These are phyloP conservation scores for Aquilaria agallochum DNA, from an alignment of 441 rosid genomes.

Conservation along the genomic window DNA sequence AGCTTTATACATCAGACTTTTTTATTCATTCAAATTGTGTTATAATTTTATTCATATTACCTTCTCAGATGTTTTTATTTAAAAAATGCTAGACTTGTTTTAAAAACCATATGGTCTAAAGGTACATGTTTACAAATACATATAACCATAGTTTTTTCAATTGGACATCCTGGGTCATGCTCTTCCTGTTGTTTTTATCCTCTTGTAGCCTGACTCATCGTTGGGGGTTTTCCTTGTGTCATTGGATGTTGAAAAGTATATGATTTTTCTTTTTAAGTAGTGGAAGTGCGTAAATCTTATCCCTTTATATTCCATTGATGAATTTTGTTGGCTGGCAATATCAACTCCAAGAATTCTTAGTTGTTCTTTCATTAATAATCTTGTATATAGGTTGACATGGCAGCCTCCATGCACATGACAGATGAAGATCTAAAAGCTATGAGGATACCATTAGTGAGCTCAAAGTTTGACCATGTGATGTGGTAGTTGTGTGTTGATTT, in stretches of 20 bases:
- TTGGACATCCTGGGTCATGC: constrained; percentile 20
- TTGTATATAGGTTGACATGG: constrained; percentile 82
- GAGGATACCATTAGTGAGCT: constrained; percentile 87
- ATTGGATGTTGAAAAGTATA: constrained; percentile 88
- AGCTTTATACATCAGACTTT: no score
- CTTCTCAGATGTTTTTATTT: no score
- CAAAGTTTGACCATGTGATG: constrained; percentile 5
- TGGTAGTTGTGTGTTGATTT: neutral
- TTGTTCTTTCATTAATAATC: constrained; percentile 12
- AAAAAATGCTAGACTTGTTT: no score
- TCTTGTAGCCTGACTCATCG: constrained; percentile 57
- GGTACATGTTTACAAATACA: neutral
- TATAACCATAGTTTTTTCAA: constrained; percentile 5
- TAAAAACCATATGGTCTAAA: no score
- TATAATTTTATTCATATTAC: no score
- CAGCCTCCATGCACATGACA: constrained; percentile 88
- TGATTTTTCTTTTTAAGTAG: constrained; percentile 81
- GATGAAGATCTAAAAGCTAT: constrained; percentile 92
- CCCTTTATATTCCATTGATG: neutral
- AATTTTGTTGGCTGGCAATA: constrained; percentile 7
- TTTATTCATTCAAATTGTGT: no score
- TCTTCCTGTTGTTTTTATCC: constrained; percentile 9
- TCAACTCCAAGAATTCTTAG: constrained; percentile 6
- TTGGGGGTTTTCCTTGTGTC: constrained; percentile 83
- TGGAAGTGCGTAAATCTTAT: constrained; percentile 57